Conservation (phyloP, 495 filamentous ascomycete species). For the Chaetomidium leptoderma region DNA sequence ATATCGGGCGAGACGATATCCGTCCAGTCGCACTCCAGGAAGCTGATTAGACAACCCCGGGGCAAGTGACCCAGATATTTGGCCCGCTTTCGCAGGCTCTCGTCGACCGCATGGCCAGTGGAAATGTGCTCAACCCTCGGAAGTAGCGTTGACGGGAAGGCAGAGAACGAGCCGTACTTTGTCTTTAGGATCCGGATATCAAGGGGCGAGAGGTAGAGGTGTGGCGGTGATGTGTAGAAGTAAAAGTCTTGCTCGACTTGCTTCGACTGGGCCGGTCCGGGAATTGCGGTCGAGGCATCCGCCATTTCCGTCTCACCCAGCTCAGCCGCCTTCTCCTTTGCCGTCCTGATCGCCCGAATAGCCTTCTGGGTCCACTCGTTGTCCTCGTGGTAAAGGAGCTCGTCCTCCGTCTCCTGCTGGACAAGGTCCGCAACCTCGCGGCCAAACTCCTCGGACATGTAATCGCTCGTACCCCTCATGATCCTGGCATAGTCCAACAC, state of each 20-base stretch:
- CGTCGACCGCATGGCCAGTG: constrained; percentile 85
- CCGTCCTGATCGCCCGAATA: constrained; percentile 61
- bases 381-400: constrained; percentile 89
- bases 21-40: constrained; percentile 96
- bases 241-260: constrained; percentile 55
- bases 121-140: constrained; percentile 90
- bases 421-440: constrained; percentile 69
- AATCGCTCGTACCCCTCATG: constrained; percentile 89
- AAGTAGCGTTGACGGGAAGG: constrained; percentile 84
- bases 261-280: constrained; percentile 9
- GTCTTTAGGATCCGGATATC: constrained; percentile 94
- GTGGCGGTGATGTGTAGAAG: constrained; percentile 86
- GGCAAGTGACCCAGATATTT: constrained; percentile 93
- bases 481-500: constrained; percentile 92
- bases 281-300: not conserved
- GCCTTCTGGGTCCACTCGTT: constrained; percentile 88
- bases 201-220: constrained; percentile 88
- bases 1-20: constrained; percentile 76
- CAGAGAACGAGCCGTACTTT: constrained; percentile 76
- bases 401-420: constrained; percentile 77
- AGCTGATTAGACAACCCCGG: constrained; percentile 86
- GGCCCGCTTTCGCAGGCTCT: constrained; percentile 76
- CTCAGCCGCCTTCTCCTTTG: constrained; percentile 61
- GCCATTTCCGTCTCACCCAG: constrained; percentile 24
- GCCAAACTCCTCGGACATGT: constrained; percentile 77